Conservation (phyloP, 2,329 filamentous ascomycete genomes). For the Alternaria conjuncta region DNA sequence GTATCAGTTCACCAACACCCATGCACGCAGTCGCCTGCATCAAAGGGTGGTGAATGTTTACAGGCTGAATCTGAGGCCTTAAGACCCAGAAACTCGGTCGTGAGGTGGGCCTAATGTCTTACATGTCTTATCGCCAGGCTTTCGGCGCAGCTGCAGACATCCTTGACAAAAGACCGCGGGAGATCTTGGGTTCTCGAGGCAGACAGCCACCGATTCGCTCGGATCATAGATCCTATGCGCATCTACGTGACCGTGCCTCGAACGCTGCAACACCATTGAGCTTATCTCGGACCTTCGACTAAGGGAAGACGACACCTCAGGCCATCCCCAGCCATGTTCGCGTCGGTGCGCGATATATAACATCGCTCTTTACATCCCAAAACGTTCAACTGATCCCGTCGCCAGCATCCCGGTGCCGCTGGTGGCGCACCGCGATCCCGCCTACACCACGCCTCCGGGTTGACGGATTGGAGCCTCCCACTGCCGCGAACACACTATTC, state of each 20-base stretch:
- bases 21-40: background rate
- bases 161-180: background rate
- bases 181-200: background rate
- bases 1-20: background rate
- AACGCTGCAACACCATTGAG: background rate
- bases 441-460: background rate
- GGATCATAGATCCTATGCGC: background rate
- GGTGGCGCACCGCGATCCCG: background rate
- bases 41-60: background rate
- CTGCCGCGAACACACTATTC: background rate
- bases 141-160: background rate
- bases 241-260: background rate
- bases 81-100: background rate
- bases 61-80: too few species aligned
- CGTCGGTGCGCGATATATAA: background rate
- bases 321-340: background rate
- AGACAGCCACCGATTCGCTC: background rate
- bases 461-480: background rate
- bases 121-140: background rate
- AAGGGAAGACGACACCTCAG: background rate
- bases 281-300: background rate
- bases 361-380: conserved; percentile 16
- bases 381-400: conserved; percentile 12
- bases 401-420: background rate
- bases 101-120: background rate